A percentile compares a stretch with the other conserved stretches of the same genome.
Conservation (phyloP, 176 grass and related monocot genomes). For the Juncus effusus region DNA sequence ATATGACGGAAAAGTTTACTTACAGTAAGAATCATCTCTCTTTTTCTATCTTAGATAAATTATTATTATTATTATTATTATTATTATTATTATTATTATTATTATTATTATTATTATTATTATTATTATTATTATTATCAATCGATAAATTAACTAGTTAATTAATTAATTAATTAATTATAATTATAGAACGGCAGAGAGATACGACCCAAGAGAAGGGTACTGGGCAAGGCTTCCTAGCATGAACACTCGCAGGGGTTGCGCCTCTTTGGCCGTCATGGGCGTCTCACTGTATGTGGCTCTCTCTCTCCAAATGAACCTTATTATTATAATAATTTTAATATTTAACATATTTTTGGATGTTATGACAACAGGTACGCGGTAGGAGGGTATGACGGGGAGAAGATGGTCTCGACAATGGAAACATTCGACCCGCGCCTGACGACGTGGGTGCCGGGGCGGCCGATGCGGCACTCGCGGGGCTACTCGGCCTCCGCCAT, state of each 20-base stretch:
- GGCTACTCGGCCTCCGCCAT: constrained; percentile 55
- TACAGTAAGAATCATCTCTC: constrained; percentile 44
- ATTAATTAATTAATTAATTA: too few relatives aligned
- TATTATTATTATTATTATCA: too few relatives aligned
- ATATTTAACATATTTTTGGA: constrained; percentile 7
- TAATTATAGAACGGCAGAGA: constrained; percentile 59
- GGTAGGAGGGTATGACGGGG: constrained; percentile 59
- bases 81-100: too few relatives aligned
- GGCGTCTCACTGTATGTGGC: constrained; percentile 45
- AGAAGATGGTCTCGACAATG: constrained; percentile 39
- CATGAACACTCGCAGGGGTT: constrained; percentile 66
- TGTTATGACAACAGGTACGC: constrained; percentile 39
- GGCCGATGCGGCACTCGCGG: constrained; percentile 44
- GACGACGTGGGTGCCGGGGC: constrained; percentile 48
- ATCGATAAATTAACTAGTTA: too few relatives aligned
- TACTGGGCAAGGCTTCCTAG: constrained; percentile 60
- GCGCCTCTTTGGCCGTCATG: constrained; percentile 44
- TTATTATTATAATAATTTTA: too few relatives aligned
- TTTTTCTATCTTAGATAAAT: background rate
- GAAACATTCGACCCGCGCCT: constrained; percentile 62
- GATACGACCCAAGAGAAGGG: constrained; percentile 92
- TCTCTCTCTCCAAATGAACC: constrained; percentile 2
- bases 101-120: too few relatives aligned
- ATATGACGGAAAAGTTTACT: constrained; percentile 61
- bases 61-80: too few relatives aligned